A percentile compares a stretch with the other conserved stretches of the same genome.
These are phyloP conservation scores for Tilletiopsis washingtonensis DNA, from an alignment of 1,284 basidiomycete species.

Conservation along the genomic window DNA sequence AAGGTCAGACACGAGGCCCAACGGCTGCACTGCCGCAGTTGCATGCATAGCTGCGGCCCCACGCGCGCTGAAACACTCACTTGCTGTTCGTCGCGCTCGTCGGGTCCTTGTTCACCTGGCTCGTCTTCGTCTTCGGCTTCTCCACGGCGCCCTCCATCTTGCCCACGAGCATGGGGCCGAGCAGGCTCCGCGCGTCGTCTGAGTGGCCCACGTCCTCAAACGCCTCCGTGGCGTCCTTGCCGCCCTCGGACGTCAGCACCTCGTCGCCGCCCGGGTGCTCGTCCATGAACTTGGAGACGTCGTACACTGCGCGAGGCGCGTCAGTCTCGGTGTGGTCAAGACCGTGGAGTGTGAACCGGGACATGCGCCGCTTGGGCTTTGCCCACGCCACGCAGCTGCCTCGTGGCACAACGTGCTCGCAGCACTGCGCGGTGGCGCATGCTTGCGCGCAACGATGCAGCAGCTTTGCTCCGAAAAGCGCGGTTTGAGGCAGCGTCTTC, in stretches of 20 bases:
- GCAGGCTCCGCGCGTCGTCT: slow-evolving; percentile 86
- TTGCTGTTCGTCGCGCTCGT: slow-evolving; percentile 27
- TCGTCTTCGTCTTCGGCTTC: slow-evolving; percentile 7
- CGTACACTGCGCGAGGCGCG: slow-evolving; percentile 92
- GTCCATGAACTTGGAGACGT: slow-evolving; percentile 88
- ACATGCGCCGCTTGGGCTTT: no score
- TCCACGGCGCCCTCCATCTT: slow-evolving; percentile 51
- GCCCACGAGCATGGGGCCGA: slow-evolving; percentile 55
- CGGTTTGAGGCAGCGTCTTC: no score
- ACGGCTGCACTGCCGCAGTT: no score
- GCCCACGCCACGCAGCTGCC: no score
- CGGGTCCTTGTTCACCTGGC: slow-evolving; percentile 25
- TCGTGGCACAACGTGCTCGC: no score
- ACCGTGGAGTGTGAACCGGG: no score
- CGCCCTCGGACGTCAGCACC: slow-evolving; percentile 57
- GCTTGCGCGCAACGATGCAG: no score
- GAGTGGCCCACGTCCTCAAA: slow-evolving; percentile 99
- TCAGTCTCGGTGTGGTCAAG: no score
- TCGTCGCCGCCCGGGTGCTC: slow-evolving; percentile 55
- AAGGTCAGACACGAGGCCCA: no score
- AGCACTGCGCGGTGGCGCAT: no score
- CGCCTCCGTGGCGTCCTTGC: slow-evolving; percentile 92
- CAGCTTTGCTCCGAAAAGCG: no score
- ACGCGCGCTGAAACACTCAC: slow-evolving; percentile 22
- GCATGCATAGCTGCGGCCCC: no score